These are phyloP conservation scores for Glycine soja DNA, from an alignment of 306 rosid species.

Conservation along the genomic window DNA sequence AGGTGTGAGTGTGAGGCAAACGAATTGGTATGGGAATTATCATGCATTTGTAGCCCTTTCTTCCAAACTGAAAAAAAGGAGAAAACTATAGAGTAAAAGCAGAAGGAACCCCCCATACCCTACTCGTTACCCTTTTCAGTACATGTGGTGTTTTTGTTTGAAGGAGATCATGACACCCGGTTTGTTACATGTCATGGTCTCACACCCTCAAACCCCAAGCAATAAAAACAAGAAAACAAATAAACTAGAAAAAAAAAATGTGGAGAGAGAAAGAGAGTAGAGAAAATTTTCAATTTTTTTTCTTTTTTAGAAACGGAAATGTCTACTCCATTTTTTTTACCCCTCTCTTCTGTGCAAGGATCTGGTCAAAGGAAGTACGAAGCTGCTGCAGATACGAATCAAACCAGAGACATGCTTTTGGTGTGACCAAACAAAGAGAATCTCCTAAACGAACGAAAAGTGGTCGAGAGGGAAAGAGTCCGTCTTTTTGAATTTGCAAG, in stretches of 20 bases:
- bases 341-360: slow-evolving; percentile 48
- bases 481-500: slow-evolving; percentile 39
- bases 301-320: slow-evolving; percentile 17
- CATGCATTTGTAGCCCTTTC: slow-evolving; percentile 48
- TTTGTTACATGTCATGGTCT: slow-evolving; percentile 68
- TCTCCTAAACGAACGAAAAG: slow-evolving; percentile 47
- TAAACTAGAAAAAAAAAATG: neutral
- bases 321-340: slow-evolving; percentile 13
- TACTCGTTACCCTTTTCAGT: slow-evolving; percentile 39
- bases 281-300: neutral
- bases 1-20: slow-evolving; percentile 20
- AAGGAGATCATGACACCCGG: slow-evolving; percentile 57
- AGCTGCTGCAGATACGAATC: slow-evolving; percentile 48
- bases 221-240: neutral
- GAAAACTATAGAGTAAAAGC: slow-evolving; percentile 23
- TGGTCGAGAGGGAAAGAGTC: slow-evolving; percentile 13
- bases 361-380: slow-evolving; percentile 77
- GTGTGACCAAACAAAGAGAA: slow-evolving; percentile 63
- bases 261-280: slow-evolving; percentile 26
- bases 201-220: slow-evolving; percentile 39
- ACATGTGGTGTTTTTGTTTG: slow-evolving; percentile 48
- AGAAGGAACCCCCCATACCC: slow-evolving; percentile 52
- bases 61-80: slow-evolving; percentile 38
- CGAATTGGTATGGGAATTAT: slow-evolving; percentile 38
- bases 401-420: slow-evolving; percentile 59